Conservation (phyloP, 2,329 filamentous ascomycete genomes). For the Diaporthe citriasiana region DNA sequence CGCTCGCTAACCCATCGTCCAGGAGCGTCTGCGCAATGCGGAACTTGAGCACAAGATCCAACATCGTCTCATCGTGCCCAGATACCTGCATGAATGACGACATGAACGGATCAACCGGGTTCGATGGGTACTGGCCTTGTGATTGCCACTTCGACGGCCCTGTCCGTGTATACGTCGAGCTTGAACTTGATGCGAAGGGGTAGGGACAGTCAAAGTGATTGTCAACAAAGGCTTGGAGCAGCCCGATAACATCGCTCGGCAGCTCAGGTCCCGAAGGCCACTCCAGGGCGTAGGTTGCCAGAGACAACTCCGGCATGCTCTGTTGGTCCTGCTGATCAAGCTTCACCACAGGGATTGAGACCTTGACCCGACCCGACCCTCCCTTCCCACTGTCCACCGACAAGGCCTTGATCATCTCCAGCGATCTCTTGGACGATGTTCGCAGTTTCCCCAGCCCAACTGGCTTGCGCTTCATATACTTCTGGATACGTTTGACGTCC, state of each 20-base stretch:
- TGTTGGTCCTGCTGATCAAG: not conserved
- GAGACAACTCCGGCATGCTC: not conserved
- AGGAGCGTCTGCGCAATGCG: constrained; percentile 33
- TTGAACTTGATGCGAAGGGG: not conserved
- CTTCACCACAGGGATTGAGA: constrained; percentile 29
- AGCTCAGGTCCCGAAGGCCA: constrained; percentile 3
- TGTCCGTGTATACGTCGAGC: not conserved
- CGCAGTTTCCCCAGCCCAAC: constrained; percentile 28
- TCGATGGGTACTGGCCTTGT: not conserved
- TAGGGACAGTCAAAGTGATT: constrained; percentile 27
- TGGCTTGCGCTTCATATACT: constrained; percentile 41
- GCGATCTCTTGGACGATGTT: constrained; percentile 9
- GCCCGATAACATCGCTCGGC: constrained; percentile 17
- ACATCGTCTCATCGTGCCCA: constrained; percentile 23
- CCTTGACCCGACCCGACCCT: not conserved
- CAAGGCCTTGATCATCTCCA: constrained; percentile 39
- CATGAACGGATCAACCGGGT: not conserved
- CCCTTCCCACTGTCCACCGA: constrained; percentile 35
- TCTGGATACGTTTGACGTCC: constrained; percentile 38
- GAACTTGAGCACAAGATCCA: constrained; percentile 38
- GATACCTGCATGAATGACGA: not conserved
- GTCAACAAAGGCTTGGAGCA: constrained; percentile 29
- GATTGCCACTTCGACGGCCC: constrained; percentile 20
- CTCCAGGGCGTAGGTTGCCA: not conserved
- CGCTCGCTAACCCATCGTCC: constrained; percentile 7